Conservation (phyloP, 768 basidiomycete species). For the Tremella fuciformis region DNA sequence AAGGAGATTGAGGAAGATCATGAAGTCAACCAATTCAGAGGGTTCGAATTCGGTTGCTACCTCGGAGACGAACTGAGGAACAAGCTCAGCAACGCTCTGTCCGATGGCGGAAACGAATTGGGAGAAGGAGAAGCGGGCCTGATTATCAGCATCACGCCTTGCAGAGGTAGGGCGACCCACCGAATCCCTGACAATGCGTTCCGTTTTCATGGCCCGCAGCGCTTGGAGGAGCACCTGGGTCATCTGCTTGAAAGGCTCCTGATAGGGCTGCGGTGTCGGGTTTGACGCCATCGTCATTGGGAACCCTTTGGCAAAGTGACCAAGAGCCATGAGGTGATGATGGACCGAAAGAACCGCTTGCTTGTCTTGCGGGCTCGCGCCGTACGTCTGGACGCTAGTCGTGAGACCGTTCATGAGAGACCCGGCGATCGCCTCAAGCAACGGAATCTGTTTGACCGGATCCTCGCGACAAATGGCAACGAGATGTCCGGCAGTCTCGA, state of each 20-base stretch:
- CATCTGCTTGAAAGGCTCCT: constrained; percentile 75
- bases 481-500: constrained; percentile 83
- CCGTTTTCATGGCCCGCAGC: constrained; percentile 79
- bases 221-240: constrained; percentile 83
- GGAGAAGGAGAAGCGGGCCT: constrained; percentile 92
- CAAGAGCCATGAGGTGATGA: constrained; percentile 89
- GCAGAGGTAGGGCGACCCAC: constrained; percentile 57
- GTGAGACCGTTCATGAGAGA: constrained; percentile 68
- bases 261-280: constrained; percentile 63
- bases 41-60: constrained; percentile 90
- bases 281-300: constrained; percentile 58
- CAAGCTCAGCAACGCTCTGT: constrained; percentile 75
- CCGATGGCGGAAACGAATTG: constrained; percentile 88
- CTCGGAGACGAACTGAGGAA: constrained; percentile 82
- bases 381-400: constrained; percentile 58
- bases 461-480: constrained; percentile 69
- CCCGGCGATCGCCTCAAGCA: constrained; percentile 70
- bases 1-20: constrained; percentile 87
- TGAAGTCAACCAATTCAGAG: constrained; percentile 87
- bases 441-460: constrained; percentile 61
- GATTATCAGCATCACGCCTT: constrained; percentile 15
- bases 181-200: constrained; percentile 85
- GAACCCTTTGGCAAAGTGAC: constrained; percentile 93
- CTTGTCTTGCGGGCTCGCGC: constrained; percentile 63
- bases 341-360: constrained; percentile 82